A percentile compares a stretch with the other conserved stretches of the same genome.
Conservation (phyloP, 495 filamentous ascomycete genomes). For the Aspergillus conjunctus region DNA sequence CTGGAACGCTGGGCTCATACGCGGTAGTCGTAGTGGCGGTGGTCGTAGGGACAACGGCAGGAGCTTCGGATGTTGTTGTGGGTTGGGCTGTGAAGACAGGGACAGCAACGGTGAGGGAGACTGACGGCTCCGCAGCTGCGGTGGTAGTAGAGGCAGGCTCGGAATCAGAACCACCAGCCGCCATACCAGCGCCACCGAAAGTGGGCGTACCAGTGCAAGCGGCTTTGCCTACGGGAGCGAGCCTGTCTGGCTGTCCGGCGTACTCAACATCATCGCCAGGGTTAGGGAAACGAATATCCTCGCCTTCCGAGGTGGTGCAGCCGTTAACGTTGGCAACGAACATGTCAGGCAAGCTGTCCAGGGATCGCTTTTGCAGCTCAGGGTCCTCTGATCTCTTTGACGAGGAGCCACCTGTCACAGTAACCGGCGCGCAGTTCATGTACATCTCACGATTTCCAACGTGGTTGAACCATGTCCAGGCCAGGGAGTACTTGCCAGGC, state of each 20-base stretch:
- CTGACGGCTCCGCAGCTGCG: constrained; percentile 10
- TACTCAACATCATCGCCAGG: constrained; percentile 64
- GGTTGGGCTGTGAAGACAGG: constrained; percentile 10
- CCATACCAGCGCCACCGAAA: constrained; percentile 32
- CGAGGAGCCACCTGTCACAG: constrained; percentile 54
- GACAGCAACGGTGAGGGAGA: constrained; percentile 2
- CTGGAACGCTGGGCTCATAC: not conserved
- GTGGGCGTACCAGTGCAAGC: constrained; percentile 40
- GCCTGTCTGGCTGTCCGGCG: constrained; percentile 29
- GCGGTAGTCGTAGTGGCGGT: constrained; percentile 34
- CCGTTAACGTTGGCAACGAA: constrained; percentile 77
- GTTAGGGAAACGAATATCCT: constrained; percentile 70
- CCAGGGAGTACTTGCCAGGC: constrained; percentile 64
- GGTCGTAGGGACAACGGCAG: not conserved
- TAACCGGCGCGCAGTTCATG: constrained; percentile 86
- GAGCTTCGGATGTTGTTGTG: constrained; percentile 9
- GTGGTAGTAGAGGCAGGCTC: constrained; percentile 21
- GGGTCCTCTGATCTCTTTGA: constrained; percentile 38
- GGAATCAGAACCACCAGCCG: constrained; percentile 17
- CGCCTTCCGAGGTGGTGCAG: constrained; percentile 55
- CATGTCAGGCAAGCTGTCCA: constrained; percentile 68
- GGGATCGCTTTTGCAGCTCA: constrained; percentile 37
- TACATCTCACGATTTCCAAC: constrained; percentile 90
- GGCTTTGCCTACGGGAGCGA: constrained; percentile 27
- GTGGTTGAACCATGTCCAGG: constrained; percentile 92